These are phyloP conservation scores for Aureobasidium lini DNA, from an alignment of 2,329 filamentous ascomycete species.

Conservation along the genomic window DNA sequence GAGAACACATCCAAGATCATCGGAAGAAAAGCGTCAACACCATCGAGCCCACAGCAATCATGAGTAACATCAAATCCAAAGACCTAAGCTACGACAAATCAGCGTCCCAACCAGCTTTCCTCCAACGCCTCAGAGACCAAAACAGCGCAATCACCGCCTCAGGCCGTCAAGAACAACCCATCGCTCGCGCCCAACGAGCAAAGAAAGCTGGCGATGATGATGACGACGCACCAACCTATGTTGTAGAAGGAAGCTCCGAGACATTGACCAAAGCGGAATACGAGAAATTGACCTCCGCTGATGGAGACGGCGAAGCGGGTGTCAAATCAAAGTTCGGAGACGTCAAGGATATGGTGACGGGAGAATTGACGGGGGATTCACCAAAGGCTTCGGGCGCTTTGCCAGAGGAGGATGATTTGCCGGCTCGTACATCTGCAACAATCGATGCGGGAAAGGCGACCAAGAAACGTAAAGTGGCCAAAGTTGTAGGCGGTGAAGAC, in stretches of 20 bases:
- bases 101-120: slow-evolving; percentile 43
- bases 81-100: slow-evolving; percentile 54
- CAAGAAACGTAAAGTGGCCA: slow-evolving; percentile 32
- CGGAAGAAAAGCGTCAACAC: background rate
- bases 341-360: slow-evolving; percentile 18
- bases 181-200: slow-evolving; percentile 39
- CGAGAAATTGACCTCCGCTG: slow-evolving; percentile 29
- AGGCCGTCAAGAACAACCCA: slow-evolving; percentile 37
- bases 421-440: background rate
- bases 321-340: slow-evolving; percentile 9
- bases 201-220: slow-evolving; percentile 56
- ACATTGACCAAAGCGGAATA: slow-evolving; percentile 48
- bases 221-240: slow-evolving; percentile 67
- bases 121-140: slow-evolving; percentile 44
- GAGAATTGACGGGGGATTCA: slow-evolving; percentile 16
- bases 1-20: background rate
- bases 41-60: background rate
- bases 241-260: slow-evolving; percentile 65
- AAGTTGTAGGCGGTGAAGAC: slow-evolving; percentile 27
- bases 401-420: slow-evolving; percentile 17
- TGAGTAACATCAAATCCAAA: slow-evolving; percentile 42
- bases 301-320: slow-evolving; percentile 10
- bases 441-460: slow-evolving; percentile 11
- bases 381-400: slow-evolving; percentile 22
- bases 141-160: slow-evolving; percentile 33